Base-by-base conservation (phyloP, 345 rosid species). In the Ceriops zippeliana region DNA sequence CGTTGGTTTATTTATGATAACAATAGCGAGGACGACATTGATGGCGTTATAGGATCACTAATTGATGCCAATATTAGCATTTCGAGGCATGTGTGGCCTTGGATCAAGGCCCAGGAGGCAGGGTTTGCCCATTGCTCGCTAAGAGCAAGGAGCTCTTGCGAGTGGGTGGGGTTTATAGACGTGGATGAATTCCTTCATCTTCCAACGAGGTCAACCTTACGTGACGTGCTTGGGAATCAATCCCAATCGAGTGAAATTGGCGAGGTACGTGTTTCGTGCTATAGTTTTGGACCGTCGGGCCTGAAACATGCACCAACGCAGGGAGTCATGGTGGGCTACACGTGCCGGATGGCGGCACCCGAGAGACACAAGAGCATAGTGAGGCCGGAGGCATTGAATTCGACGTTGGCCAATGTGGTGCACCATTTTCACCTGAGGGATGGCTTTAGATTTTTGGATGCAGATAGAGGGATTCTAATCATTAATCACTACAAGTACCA, bases 341-440 rank as follows among this genome's bases (percentile, higher is more conserved):
- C 97, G 0, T 89, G 97, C 52, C 79, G 98, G 27, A 13, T 87
- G 66, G 19, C 4, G 0, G 65, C 65, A 1, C 86, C 90, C 9
- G 97, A 93, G 85, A 84, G 98, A 68, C 98, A 93, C 83, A 89
- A 93, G 84, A 90, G 98, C 66, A 86, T 90, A 72, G 80, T 93
- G 31, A 73, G 65, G 19, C 96, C 93, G 0, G 97, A 93, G 75
- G 81, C 97, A 34, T 73, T 93, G 82, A 89, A 86, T 75, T 80
- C 93, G 0, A 78, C 90, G 2, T 73, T 93, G 78, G 81, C 90
- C 65, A 93, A 90, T 35, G 86, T 86, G 61, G 93, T 90, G 68
- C 98, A 93, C 66, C 97, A 93, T 78, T 93, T 93, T 57, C 96
- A 90, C 32, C 66, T 90, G 51, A 70, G 81, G 60, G 65, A 78